A percentile compares a stretch with the other conserved stretches of the same genome.
Conservation (phyloP, 495 filamentous ascomycete genomes). For the Podospora tetraspora region DNA sequence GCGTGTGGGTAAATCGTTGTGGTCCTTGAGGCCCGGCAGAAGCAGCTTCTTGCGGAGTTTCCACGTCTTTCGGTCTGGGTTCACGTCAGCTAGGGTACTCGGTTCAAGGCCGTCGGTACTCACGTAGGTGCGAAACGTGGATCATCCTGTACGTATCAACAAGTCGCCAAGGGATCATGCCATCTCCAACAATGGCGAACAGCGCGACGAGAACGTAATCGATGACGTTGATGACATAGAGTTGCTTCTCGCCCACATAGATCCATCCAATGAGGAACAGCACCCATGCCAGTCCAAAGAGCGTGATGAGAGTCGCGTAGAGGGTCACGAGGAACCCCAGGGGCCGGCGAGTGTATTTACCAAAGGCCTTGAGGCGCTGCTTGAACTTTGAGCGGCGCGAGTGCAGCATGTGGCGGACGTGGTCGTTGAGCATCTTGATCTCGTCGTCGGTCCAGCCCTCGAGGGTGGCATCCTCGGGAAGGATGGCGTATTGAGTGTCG, state of each 20-base stretch:
- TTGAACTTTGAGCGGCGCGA: constrained; percentile 71
- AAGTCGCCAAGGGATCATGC: constrained; percentile 67
- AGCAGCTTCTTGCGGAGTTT: constrained; percentile 57
- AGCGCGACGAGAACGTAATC: constrained; percentile 73
- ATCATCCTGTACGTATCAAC: constrained; percentile 80
- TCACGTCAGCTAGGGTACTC: constrained; percentile 19
- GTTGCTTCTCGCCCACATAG: constrained; percentile 65
- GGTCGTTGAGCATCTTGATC: constrained; percentile 67
- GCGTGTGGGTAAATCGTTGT: constrained; percentile 59
- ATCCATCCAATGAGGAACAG: constrained; percentile 84
- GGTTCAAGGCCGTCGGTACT: not conserved
- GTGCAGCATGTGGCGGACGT: constrained; percentile 77
- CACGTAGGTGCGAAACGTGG: constrained; percentile 53
- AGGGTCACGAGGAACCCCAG: constrained; percentile 71
- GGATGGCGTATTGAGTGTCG: constrained; percentile 49
- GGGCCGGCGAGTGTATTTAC: constrained; percentile 65
- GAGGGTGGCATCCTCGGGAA: constrained; percentile 59
- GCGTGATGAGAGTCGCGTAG: constrained; percentile 73
- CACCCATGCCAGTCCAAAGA: constrained; percentile 79
- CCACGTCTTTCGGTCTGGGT: constrained; percentile 64
- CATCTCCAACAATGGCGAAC: constrained; percentile 73
- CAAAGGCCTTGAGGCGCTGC: constrained; percentile 67
- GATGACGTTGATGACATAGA: constrained; percentile 67
- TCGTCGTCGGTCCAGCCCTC: constrained; percentile 66
- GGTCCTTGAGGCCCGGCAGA: constrained; percentile 59